Conservation (phyloP, 1,139 yeast genomes). For the Kodamaea fungicola region DNA sequence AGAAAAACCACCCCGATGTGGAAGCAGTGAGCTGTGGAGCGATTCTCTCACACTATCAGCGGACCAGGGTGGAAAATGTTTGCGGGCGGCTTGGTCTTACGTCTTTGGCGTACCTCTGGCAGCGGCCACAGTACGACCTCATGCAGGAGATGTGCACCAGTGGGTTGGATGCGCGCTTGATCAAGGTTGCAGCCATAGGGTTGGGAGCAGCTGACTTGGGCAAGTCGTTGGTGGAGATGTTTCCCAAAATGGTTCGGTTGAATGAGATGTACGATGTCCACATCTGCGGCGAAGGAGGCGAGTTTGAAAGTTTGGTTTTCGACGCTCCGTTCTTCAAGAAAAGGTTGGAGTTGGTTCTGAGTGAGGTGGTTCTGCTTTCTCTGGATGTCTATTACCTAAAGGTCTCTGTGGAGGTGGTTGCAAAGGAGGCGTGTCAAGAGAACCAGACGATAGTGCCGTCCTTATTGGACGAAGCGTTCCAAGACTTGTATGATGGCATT, state of each 20-base stretch:
- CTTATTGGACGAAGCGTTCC: conserved; percentile 49
- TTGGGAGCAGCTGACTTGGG: conserved; percentile 66
- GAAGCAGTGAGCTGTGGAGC: conserved; percentile 95
- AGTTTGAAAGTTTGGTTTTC: conserved; percentile 86
- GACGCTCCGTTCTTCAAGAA: conserved; percentile 82
- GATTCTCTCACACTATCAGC: conserved; percentile 85
- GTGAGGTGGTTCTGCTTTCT: conserved; percentile 43
- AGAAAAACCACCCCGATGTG: conserved; percentile 60
- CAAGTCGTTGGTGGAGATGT: conserved; percentile 56
- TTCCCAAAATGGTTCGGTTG: conserved; percentile 55
- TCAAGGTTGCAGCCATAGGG: conserved; percentile 94
- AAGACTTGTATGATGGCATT: conserved; percentile 23
- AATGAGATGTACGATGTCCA: conserved; percentile 76
- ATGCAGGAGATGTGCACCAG: conserved; percentile 78
- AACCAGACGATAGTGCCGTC: conserved; percentile 34
- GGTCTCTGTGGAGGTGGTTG: conserved; percentile 37
- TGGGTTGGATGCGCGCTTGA: conserved; percentile 75
- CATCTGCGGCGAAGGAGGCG: conserved; percentile 98
- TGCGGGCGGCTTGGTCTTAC: conserved; percentile 70
- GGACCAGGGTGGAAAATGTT: conserved; percentile 90
- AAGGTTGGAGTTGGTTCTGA: conserved; percentile 43
- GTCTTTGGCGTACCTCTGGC: conserved; percentile 83
- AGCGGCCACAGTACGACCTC: conserved; percentile 71
- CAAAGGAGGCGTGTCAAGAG: conserved; percentile 29
- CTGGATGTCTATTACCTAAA: conserved; percentile 67